Evolutionary conservation across 352 stramenopile species (phyloP).

Genomic region (Lagenidium sp.): DNA sequence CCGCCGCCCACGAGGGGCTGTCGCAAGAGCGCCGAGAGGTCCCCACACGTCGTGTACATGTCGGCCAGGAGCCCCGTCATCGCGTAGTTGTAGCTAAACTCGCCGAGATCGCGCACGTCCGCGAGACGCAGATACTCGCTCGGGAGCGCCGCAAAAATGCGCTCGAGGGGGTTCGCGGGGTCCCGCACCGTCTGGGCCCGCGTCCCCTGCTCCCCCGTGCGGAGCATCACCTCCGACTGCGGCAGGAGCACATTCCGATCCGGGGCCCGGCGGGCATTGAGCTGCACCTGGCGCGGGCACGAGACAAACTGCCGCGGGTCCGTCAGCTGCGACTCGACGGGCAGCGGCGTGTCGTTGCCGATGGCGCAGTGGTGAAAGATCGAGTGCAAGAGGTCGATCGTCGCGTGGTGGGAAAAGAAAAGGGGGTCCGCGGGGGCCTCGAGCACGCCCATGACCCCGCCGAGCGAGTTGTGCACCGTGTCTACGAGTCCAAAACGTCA

Average conservation of each 20-base stretch:
- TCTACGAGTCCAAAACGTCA: slow-evolving; percentile 29
- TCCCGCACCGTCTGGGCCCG: slow-evolving; percentile 45
- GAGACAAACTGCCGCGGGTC: slow-evolving; percentile 54
- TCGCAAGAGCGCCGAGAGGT: slow-evolving; percentile 18
- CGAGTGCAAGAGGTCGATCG: slow-evolving; percentile 77
- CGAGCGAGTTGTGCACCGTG: slow-evolving; percentile 70
- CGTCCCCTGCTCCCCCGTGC: slow-evolving; percentile 32
- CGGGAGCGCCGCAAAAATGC: slow-evolving; percentile 50
- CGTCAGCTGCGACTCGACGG: slow-evolving; percentile 39
- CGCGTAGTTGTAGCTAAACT: slow-evolving; percentile 83
- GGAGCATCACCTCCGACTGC: slow-evolving; percentile 38
- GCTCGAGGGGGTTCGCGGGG: slow-evolving; percentile 29
- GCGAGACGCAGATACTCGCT: slow-evolving; percentile 59
- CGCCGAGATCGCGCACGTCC: slow-evolving; percentile 63
- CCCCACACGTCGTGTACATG: slow-evolving; percentile 70
- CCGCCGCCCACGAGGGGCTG: slow-evolving; percentile 9
- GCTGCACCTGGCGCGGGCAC: slow-evolving; percentile 32
- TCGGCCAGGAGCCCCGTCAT: slow-evolving; percentile 56
- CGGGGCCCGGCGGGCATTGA: slow-evolving; percentile 15
- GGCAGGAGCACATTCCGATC: slow-evolving; percentile 51
- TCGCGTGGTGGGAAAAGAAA: slow-evolving; percentile 82
- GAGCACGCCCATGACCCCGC: slow-evolving; percentile 56
- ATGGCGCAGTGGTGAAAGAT: slow-evolving; percentile 81
- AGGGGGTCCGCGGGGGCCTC: slow-evolving; percentile 77
- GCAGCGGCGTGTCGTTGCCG: slow-evolving; percentile 41